Conservation (phyloP, 1,139 yeast genomes). For the Scheffersomyces segobiensis region DNA sequence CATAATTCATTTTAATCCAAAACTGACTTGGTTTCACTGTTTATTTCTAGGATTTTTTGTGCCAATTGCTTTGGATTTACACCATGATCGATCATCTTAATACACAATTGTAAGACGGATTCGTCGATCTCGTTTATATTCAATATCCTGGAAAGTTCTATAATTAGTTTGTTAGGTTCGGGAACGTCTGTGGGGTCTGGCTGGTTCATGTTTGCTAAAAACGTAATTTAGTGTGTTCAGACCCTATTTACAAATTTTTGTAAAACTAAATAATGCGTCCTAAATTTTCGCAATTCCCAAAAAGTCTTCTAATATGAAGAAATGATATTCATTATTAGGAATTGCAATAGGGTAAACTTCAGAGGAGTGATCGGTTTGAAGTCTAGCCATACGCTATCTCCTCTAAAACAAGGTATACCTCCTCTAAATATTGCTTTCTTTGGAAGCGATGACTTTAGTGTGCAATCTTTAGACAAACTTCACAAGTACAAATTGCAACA, state of each 20-base stretch:
- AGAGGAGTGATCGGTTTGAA: not conserved
- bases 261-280: not conserved
- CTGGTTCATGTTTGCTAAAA: not conserved
- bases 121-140: constrained; percentile 28
- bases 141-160: constrained; percentile 29
- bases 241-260: not conserved
- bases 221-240: too few species aligned
- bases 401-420: not conserved
- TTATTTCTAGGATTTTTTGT: constrained; percentile 22
- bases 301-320: not conserved
- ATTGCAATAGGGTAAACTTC: not conserved
- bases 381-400: not conserved
- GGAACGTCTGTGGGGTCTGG: not conserved
- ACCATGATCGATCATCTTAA: constrained; percentile 40
- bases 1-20: constrained; percentile 1
- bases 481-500: constrained; percentile 27
- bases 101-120: constrained; percentile 32
- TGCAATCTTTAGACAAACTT: constrained; percentile 53
- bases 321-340: not conserved
- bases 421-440: constrained; percentile 57
- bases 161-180: constrained; percentile 18
- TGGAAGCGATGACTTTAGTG: constrained; percentile 80
- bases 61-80: constrained; percentile 38
- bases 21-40: constrained; percentile 25
- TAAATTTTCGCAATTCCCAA: not conserved